Evolutionary conservation across 2,329 filamentous ascomycete genomes (phyloP).

Genomic region (Magnaporthiopsis incrustans): DNA sequence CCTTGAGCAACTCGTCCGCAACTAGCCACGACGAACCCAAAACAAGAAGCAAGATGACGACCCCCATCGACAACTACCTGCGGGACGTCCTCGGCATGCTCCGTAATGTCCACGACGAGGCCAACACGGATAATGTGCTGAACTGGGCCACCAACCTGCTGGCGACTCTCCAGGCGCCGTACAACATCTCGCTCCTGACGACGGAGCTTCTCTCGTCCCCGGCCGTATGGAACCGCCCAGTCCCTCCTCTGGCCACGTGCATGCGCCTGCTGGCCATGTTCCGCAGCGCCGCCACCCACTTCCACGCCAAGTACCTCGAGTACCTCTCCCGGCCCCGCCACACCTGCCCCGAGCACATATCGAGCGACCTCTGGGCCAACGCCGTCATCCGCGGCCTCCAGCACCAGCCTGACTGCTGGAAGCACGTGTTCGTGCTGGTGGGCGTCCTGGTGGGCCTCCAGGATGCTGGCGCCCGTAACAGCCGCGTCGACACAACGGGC

Average conservation of each 20-base stretch:
- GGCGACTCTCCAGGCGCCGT: conserved; percentile 62
- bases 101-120: conserved; percentile 43
- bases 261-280: conserved; percentile 63
- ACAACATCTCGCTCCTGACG: conserved; percentile 66
- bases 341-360: conserved; percentile 4
- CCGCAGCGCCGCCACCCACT: conserved; percentile 54
- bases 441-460: conserved; percentile 74
- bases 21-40: too few species aligned
- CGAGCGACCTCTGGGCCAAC: conserved; percentile 45
- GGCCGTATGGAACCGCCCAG: conserved; percentile 50
- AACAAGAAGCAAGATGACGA: too few species aligned
- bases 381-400: conserved; percentile 51
- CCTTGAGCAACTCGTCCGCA: too few species aligned
- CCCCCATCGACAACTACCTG: conserved; percentile 47
- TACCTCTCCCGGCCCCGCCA: conserved; percentile 26
- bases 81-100: conserved; percentile 56
- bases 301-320: conserved; percentile 37
- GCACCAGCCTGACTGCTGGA: conserved; percentile 61
- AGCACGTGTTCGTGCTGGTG: conserved; percentile 72
- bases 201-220: conserved; percentile 65
- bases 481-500: too few species aligned
- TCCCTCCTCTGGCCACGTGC: conserved; percentile 47
- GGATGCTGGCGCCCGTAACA: neutral
- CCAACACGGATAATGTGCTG: conserved; percentile 48
- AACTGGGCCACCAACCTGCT: conserved; percentile 61